These are phyloP conservation scores for Ascoidea asiatica DNA, from an alignment of 805 yeast genomes.

Conservation along the genomic window DNA sequence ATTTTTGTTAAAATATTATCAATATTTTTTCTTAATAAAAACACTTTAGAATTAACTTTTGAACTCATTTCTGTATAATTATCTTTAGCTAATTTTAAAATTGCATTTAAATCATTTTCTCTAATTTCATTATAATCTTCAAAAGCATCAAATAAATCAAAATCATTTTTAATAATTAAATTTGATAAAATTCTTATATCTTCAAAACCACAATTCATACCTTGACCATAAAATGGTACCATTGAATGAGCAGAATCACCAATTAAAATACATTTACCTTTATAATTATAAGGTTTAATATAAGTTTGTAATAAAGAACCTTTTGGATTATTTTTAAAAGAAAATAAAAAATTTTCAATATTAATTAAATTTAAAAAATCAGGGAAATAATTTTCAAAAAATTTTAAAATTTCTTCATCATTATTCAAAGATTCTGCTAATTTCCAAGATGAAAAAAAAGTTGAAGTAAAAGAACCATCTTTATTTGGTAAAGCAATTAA, in stretches of 20 bases:
- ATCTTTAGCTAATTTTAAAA: slow-evolving; percentile 62
- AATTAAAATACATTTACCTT: slow-evolving; percentile 49
- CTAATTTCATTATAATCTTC: slow-evolving; percentile 39
- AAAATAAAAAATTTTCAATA: slow-evolving; percentile 30
- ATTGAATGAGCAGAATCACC: slow-evolving; percentile 95
- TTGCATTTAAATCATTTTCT: slow-evolving; percentile 57
- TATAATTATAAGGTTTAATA: slow-evolving; percentile 55
- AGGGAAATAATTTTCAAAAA: slow-evolving; percentile 50
- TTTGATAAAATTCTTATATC: slow-evolving; percentile 63
- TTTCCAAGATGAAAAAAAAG: slow-evolving; percentile 75
- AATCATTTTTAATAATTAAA: slow-evolving; percentile 23
- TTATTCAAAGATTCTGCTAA: slow-evolving; percentile 39
- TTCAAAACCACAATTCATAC: slow-evolving; percentile 93
- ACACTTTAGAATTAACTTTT: slow-evolving; percentile 49
- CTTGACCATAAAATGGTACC: slow-evolving; percentile 98
- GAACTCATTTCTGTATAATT: slow-evolving; percentile 84
- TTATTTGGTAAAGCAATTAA: slow-evolving; percentile 76
- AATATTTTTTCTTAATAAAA: slow-evolving; percentile 49
- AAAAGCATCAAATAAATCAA: slow-evolving; percentile 36
- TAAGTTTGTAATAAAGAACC: slow-evolving; percentile 65
- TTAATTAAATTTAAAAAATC: slow-evolving; percentile 68
- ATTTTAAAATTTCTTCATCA: slow-evolving; percentile 30
- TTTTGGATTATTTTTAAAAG: slow-evolving; percentile 48
- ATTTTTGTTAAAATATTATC: slow-evolving; percentile 52
- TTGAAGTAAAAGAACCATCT: slow-evolving; percentile 81